Base-by-base conservation (phyloP, 768 basidiomycete species). In the Thelephora aurantiotincta region DNA sequence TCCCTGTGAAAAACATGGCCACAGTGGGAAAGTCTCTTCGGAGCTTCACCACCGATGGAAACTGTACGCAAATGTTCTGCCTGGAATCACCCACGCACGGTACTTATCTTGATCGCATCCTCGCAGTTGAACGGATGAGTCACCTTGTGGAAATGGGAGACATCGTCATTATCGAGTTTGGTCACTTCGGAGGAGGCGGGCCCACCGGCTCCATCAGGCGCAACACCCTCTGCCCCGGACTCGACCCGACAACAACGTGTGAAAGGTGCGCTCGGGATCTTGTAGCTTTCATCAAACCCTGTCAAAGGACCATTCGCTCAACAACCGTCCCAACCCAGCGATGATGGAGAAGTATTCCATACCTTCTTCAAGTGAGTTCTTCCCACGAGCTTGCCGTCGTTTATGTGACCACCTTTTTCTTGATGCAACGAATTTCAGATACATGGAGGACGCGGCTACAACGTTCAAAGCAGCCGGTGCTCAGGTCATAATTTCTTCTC, bases 41-140 rank as follows among this genome's bases (percentile, higher is more conserved):
- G 34, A 70, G 68, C 36, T 75, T 66, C 51, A 70, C 68, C 12
- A 68, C 70, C 16, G 69, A 73, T 51, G 72, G 72, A 34, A 61
- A 67, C 6, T 73, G 57, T 48, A 41, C 5, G 46, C 19, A 37
- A 7, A 20, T 22, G 35, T 30, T 30, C 26, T 30, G 9, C 26
- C 9, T 30, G 9, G 26, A n/a, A 9, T 30, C 26, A 30, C 26
- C 9, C 26, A 9, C 26, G 26, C 26, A 9, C 9, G 26, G 26
- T n/a, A n/a, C n/a, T n/a, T n/a, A 30, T 30, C 26, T 30, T 30
- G 26, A 30, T 35, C 6, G 3, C 11, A 12, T 43, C 41, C 45
- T 49, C 3, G 38, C 34, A 9, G 49, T 74, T 55, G 63, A 61
- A 14, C 63, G 62, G 9, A 56, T 72, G 22, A 64, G 67, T 47